Conservation (phyloP, 2,329 filamentous ascomycete species). For the Ilyonectria mors-panacis region DNA sequence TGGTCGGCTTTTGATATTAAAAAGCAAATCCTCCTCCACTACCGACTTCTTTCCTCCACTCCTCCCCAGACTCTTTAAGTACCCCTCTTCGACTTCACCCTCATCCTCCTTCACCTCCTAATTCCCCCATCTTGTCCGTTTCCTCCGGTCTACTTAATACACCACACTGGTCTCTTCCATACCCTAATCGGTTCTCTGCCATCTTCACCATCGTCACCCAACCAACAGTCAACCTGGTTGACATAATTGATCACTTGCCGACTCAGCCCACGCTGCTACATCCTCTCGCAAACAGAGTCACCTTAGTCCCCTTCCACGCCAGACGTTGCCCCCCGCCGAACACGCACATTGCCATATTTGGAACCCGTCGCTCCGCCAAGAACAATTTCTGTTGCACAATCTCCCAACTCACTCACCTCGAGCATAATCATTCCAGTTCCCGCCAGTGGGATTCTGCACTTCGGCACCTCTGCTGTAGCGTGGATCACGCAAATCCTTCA, state of each 20-base stretch:
- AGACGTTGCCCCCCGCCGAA: slow-evolving; percentile 8
- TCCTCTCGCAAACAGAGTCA: not conserved
- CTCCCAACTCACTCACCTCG: slow-evolving; percentile 6
- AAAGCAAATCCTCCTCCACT: slow-evolving; percentile 23
- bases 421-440: slow-evolving; percentile 9
- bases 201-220: not conserved
- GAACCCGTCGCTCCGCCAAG: slow-evolving; percentile 1
- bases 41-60: slow-evolving; percentile 15
- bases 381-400: not conserved
- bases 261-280: slow-evolving; percentile 3
- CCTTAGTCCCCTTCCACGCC: not conserved
- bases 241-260: slow-evolving; percentile 9
- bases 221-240: not conserved
- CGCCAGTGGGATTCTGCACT: slow-evolving; percentile 16
- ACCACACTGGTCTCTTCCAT: slow-evolving; percentile 16
- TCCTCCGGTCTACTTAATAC: slow-evolving; percentile 23
- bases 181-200: slow-evolving; percentile 10
- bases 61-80: slow-evolving; percentile 17
- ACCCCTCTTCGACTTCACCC: slow-evolving; percentile 19
- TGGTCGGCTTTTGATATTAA: slow-evolving; percentile 26
- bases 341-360: not conserved
- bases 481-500: slow-evolving; percentile 20
- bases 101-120: slow-evolving; percentile 10
- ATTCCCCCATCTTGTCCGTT: slow-evolving; percentile 9
- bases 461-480: slow-evolving; percentile 5